Conservation (phyloP, 306 rosid species). For the Glycine latifolia region DNA sequence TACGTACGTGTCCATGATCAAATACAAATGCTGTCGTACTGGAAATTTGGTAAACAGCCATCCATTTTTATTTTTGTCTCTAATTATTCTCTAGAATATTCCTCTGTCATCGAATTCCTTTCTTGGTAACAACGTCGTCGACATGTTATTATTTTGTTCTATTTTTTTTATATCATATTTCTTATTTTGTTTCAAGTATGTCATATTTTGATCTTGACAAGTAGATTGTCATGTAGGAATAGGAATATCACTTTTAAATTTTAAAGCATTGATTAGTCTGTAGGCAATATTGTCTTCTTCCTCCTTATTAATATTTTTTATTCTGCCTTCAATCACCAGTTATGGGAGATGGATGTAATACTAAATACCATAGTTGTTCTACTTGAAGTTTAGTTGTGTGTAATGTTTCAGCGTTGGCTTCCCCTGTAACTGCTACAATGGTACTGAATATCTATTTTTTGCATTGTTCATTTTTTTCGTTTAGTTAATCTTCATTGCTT, state of each 20-base stretch:
- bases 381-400: too few relatives aligned
- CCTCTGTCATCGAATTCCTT: constrained; percentile 18
- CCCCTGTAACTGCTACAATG: background rate
- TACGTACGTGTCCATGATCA: too few relatives aligned
- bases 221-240: too few relatives aligned
- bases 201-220: too few relatives aligned
- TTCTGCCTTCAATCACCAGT: too few relatives aligned
- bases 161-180: background rate
- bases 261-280: too few relatives aligned
- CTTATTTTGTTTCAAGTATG: background rate
- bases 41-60: background rate
- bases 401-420: background rate
- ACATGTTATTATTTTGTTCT: background rate
- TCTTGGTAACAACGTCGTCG: constrained; percentile 34
- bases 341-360: too few relatives aligned
- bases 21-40: too few relatives aligned
- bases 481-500: background rate
- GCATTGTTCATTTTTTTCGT: background rate
- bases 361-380: too few relatives aligned
- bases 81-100: constrained; percentile 35
- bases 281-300: too few relatives aligned
- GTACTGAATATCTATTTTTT: background rate
- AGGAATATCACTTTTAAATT: constrained; percentile 5
- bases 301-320: too few relatives aligned
- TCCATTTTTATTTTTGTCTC: background rate